Percentiles rank a stretch among this genome's conserved stretches.
phyloP scores from a whole-genome alignment of 129 eudicot genomes.

The sunflower (Helianthus annuus) region HanXRQr2.0-SUNRISE NC_035445.2:80053457-80053956 shows the following conservation, averaged over 20 bases:
- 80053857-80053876: constrained; percentile 46
- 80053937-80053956: constrained; percentile 16
- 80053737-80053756: not conserved
- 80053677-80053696: not conserved
- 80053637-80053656: constrained; percentile 59
- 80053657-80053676: constrained; percentile 39
- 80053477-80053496: not conserved
- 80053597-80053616: constrained; percentile 70
- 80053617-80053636: constrained; percentile 67
- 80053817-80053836: not conserved
- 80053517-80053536: constrained; percentile 86
- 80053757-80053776: not conserved
- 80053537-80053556: constrained; percentile 91
- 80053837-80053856: constrained; percentile 42
- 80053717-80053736: not conserved
- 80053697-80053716: not conserved
- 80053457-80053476: not conserved
- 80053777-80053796: not conserved
- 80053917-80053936: constrained; percentile 34
- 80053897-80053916: constrained; percentile 30
- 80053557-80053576: constrained; percentile 82
- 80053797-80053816: not conserved
- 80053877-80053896: constrained; percentile 25
- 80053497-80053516: constrained; percentile 46
- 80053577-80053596: constrained; percentile 55